These are phyloP conservation scores for Nadsonia commutata DNA, from an alignment of 1,139 yeast genomes.

Conservation along the genomic window DNA sequence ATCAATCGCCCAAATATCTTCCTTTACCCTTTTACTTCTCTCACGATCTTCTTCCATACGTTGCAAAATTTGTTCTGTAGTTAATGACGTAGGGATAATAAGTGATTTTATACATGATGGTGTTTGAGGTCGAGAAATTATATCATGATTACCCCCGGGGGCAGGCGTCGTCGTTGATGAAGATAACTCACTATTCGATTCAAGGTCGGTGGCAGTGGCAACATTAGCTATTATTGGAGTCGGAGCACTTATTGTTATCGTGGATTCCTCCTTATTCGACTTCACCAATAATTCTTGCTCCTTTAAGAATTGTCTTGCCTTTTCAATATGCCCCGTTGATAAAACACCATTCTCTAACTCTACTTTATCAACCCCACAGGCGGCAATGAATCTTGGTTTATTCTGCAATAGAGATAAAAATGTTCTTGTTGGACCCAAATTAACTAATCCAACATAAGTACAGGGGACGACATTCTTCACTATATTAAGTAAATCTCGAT, in stretches of 20 bases:
- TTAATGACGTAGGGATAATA: slow-evolving; percentile 5
- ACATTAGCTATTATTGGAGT: background rate
- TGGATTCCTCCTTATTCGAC: background rate
- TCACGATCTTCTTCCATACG: slow-evolving; percentile 85
- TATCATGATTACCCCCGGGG: background rate
- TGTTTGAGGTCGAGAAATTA: background rate
- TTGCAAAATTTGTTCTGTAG: slow-evolving; percentile 40
- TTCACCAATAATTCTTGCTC: background rate
- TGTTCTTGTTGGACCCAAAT: slow-evolving; percentile 26
- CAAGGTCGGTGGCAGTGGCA: background rate
- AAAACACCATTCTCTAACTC: background rate
- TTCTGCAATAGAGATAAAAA: slow-evolving; percentile 7
- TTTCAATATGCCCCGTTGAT: background rate
- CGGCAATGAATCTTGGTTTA: background rate
- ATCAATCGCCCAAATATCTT: slow-evolving; percentile 55
- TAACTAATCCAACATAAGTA: slow-evolving; percentile 31
- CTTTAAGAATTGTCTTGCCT: background rate
- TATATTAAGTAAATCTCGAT: slow-evolving; percentile 38
- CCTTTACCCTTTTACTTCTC: slow-evolving; percentile 65
- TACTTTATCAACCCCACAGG: background rate
- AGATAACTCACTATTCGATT: background rate
- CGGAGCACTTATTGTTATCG: background rate
- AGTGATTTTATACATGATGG: background rate
- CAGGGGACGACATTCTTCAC: slow-evolving; percentile 38
- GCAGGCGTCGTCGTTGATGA: background rate